Percentiles rank a stretch among this genome's conserved stretches.
These are phyloP conservation scores for Venturiaceae sp. DNA, from an alignment of 2,329 filamentous ascomycete species.

Conservation along the genomic window DNA sequence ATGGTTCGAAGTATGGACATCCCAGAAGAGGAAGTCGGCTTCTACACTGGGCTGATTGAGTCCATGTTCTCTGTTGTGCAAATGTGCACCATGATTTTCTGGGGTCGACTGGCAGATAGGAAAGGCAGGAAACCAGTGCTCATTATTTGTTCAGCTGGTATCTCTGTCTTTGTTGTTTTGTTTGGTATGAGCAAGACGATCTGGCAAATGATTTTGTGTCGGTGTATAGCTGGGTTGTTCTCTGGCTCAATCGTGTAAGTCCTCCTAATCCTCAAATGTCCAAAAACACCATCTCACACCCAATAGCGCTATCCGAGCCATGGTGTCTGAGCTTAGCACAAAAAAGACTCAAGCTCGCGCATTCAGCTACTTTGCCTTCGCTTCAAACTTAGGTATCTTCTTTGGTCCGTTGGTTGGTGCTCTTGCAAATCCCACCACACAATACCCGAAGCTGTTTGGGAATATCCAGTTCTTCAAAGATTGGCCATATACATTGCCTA, in stretches of 20 bases:
- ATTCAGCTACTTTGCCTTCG: slow-evolving; percentile 70
- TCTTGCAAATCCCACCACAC: slow-evolving; percentile 55
- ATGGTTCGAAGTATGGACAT: slow-evolving; percentile 64
- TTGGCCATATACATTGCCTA: slow-evolving; percentile 58
- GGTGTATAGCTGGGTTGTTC: slow-evolving; percentile 64
- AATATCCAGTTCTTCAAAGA: slow-evolving; percentile 47
- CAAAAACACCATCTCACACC: slow-evolving; percentile 62
- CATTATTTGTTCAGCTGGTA: slow-evolving; percentile 55
- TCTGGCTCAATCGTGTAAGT: slow-evolving; percentile 55
- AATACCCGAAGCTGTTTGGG: slow-evolving; percentile 52
- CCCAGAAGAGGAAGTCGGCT: slow-evolving; percentile 58
- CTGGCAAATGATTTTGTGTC: slow-evolving; percentile 65
- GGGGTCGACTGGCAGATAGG: slow-evolving; percentile 48
- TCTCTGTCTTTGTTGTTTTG: slow-evolving; percentile 48
- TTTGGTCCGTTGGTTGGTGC: slow-evolving; percentile 59
- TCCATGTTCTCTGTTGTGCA: slow-evolving; percentile 64
- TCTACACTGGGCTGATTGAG: slow-evolving; percentile 68
- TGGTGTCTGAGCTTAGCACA: slow-evolving; percentile 66
- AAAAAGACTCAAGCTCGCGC: slow-evolving; percentile 59
- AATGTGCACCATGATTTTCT: slow-evolving; percentile 67
- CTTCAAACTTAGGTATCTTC: slow-evolving; percentile 64
- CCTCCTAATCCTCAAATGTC: slow-evolving; percentile 42
- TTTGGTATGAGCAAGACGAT: slow-evolving; percentile 60
- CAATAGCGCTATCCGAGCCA: slow-evolving; percentile 56
- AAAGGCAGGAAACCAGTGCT: slow-evolving; percentile 62